Evolutionary conservation across 2,329 filamentous ascomycete species (phyloP).

Genomic region (Lachnellula occidentalis): DNA sequence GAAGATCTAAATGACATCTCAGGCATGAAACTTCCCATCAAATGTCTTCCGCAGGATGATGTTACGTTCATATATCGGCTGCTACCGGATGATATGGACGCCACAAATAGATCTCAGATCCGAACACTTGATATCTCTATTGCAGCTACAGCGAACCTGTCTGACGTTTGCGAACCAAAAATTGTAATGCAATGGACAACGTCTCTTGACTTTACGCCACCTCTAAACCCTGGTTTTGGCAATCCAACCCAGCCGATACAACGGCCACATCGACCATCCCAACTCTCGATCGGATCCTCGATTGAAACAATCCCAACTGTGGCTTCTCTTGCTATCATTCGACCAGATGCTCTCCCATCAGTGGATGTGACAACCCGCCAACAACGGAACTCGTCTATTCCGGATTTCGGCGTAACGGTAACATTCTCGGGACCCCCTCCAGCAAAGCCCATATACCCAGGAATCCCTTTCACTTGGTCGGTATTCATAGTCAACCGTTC

Average conservation of each 20-base stretch:
- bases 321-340: slow-evolving; percentile 49
- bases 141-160: slow-evolving; percentile 52
- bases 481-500: slow-evolving; percentile 73
- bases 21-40: slow-evolving; percentile 49
- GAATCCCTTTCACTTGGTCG: slow-evolving; percentile 65
- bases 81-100: slow-evolving; percentile 37
- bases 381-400: slow-evolving; percentile 40
- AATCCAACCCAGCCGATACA: slow-evolving; percentile 52
- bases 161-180: slow-evolving; percentile 52
- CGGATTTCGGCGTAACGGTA: slow-evolving; percentile 67
- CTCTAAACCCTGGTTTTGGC: slow-evolving; percentile 59
- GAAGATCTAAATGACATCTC: slow-evolving; percentile 49
- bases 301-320: slow-evolving; percentile 47
- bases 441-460: slow-evolving; percentile 52
- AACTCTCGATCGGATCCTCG: slow-evolving; percentile 56
- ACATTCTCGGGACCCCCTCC: slow-evolving; percentile 62
- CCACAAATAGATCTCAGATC: slow-evolving; percentile 40
- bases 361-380: slow-evolving; percentile 46
- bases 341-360: slow-evolving; percentile 54
- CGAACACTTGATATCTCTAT: slow-evolving; percentile 56
- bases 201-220: slow-evolving; percentile 61
- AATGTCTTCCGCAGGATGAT: slow-evolving; percentile 67
- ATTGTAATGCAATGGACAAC: slow-evolving; percentile 65
- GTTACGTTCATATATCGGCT: slow-evolving; percentile 70
- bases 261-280: slow-evolving; percentile 56